phyloP scores from a whole-genome alignment of 116 monocot species.

The Dioscorea cayenensis region DNA sequence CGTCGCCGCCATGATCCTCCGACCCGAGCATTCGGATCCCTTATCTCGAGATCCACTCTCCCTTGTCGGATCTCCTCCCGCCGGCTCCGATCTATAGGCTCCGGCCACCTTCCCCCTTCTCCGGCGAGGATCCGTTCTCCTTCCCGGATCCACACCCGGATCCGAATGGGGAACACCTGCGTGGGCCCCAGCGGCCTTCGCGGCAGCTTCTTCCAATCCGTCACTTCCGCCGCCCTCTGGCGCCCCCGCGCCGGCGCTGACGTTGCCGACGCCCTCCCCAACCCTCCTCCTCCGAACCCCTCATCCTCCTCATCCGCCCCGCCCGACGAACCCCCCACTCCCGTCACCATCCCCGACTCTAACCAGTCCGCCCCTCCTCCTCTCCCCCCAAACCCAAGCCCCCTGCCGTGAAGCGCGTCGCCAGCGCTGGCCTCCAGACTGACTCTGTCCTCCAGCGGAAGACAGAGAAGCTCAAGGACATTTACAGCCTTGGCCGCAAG shows the following conservation, averaged over 20 bases:
- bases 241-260: background rate
- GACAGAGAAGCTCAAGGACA: slow-evolving; percentile 40
- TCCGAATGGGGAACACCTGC: slow-evolving; percentile 38
- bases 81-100: background rate
- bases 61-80: background rate
- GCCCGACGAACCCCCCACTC: slow-evolving; percentile 9
- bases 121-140: background rate
- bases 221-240: slow-evolving; percentile 25
- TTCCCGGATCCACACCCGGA: slow-evolving; percentile 5
- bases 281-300: background rate
- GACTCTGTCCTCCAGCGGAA: slow-evolving; percentile 41
- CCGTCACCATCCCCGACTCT: slow-evolving; percentile 19
- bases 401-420: slow-evolving; percentile 21
- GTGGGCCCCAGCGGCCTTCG: slow-evolving; percentile 21
- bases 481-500: slow-evolving; percentile 27
- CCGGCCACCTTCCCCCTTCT: background rate
- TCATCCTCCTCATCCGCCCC: background rate
- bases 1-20: background rate
- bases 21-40: background rate
- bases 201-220: slow-evolving; percentile 30
- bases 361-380: background rate
- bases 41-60: background rate
- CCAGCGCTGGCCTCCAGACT: slow-evolving; percentile 39
- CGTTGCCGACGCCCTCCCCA: background rate
- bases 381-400: slow-evolving; percentile 16